Evolutionary conservation across 495 filamentous ascomycete genomes (phyloP).

Genomic region (Aspergillus asperescens): DNA sequence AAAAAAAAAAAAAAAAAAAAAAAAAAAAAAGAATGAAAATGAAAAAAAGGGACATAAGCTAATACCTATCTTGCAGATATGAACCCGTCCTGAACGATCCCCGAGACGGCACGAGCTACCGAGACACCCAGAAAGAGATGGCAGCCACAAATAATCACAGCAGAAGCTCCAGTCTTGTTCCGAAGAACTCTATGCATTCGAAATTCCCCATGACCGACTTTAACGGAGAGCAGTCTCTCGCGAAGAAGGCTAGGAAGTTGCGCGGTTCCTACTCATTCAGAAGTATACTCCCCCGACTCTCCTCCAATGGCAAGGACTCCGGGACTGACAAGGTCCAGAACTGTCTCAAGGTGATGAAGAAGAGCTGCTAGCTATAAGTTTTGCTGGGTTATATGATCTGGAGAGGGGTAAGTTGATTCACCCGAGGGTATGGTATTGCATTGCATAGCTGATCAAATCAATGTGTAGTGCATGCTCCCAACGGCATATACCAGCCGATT

Average conservation of each 20-base stretch:
- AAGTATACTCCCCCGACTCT: conserved; percentile 20
- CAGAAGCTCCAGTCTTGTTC: conserved; percentile 20
- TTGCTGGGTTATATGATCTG: conserved; percentile 29
- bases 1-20: too few species aligned
- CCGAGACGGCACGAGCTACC: conserved; percentile 17
- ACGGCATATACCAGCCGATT: conserved; percentile 24
- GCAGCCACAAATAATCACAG: conserved; percentile 12
- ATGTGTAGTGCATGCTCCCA: conserved; percentile 25
- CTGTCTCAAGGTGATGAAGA: conserved; percentile 28
- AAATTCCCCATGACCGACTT: conserved; percentile 10
- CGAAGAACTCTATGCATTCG: conserved; percentile 13
- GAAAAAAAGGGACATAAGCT: too few species aligned
- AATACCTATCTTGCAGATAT: too few species aligned
- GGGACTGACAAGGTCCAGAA: conserved; percentile 18
- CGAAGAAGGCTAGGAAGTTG: conserved; percentile 19
- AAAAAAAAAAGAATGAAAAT: too few species aligned
- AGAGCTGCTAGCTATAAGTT: conserved; percentile 30
- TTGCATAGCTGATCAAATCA: background rate
- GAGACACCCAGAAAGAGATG: conserved; percentile 18
- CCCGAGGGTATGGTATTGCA: background rate
- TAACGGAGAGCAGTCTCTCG: conserved; percentile 14
- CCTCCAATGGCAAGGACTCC: background rate
- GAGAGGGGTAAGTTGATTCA: conserved; percentile 21
- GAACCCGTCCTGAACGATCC: conserved; percentile 23
- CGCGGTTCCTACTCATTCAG: conserved; percentile 27